Evolutionary conservation across 2,329 filamentous ascomycete genomes (phyloP), one percentile per base, ranked within the genome.

Genomic region (Verticillium albo-atrum): DNA sequence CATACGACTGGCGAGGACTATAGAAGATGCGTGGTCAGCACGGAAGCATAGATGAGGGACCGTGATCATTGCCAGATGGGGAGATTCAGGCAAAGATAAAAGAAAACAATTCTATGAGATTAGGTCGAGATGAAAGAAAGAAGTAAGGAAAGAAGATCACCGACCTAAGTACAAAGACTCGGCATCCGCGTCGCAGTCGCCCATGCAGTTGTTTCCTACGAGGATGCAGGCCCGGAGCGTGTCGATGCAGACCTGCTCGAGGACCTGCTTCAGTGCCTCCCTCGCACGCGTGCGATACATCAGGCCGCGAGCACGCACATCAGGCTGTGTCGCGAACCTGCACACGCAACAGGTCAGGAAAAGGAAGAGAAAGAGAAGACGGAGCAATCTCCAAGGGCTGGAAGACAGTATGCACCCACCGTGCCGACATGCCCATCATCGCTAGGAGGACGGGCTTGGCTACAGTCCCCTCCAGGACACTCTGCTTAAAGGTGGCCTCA

Each of bases 91-190:
- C 30, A 14, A 32, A 32, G 30, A 32, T 14, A 32, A 4, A 32
- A 9, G n/a, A 10, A 32, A 32, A 4, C 30, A 32, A 32, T 10
- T 32, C 9, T 14, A 32, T 4, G 14, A 14, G 6, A 10, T 6
- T 10, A 14, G 9, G 9, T 3, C 9, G 6, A 32, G 30, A 32
- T 10, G 7, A 4, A 26, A 26, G 26, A 32, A 32, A 14, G 30
- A 32, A 32, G 1, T 10, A 32, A 32, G 30, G 30, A 5, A 10
- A 32, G 14, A 32, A 32, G 6, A 51, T 12, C 47, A 6, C 47
- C 15, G 64, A 72, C 71, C 71, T 57, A 71, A 70, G 56, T 72
- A 74, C 7, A 74, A 30, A 1, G 72, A 73, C 54, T 72, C 71
- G 2, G 66, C 66, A 57, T 72, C 69, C 2, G 69, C 61, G 17